Percentiles rank a stretch among this genome's conserved stretches.
phyloP scores from a whole-genome alignment of 768 basidiomycete species.

The Russula sp. region DNA sequence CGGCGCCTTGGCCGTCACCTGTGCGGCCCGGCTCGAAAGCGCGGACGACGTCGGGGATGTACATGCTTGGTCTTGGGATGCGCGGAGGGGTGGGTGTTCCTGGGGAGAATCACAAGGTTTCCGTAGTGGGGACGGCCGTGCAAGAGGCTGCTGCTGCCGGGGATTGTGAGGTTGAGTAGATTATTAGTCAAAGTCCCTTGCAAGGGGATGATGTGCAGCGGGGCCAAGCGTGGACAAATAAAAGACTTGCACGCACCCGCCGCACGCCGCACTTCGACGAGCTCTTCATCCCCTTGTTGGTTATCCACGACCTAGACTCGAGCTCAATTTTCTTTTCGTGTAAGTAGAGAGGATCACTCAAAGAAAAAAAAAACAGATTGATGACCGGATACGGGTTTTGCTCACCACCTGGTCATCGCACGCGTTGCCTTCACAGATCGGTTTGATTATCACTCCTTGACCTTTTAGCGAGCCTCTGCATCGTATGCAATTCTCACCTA shows the following conservation, averaged over 20 bases:
- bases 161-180: slow-evolving; percentile 4
- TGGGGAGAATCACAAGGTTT: neutral
- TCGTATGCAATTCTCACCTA: neutral
- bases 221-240: slow-evolving; percentile 16
- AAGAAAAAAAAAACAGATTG: neutral
- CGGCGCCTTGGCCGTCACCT: slow-evolving; percentile 18
- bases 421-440: neutral
- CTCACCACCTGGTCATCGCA: neutral
- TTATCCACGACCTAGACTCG: neutral
- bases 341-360: neutral
- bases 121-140: neutral
- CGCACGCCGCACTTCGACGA: neutral
- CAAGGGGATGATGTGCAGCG: neutral
- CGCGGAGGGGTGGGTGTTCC: slow-evolving; percentile 20
- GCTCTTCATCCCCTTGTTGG: neutral
- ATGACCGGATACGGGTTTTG: neutral
- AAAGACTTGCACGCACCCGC: neutral
- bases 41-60: slow-evolving; percentile 54
- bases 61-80: slow-evolving; percentile 52
- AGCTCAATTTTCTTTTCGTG: neutral
- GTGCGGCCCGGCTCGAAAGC: slow-evolving; percentile 29
- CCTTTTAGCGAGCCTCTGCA: neutral
- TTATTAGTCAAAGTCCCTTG: neutral
- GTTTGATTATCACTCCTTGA: neutral
- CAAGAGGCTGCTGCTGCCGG: neutral